Conservation (phyloP, 805 yeast genomes). For the Metschnikowia baotianmanensis region DNA sequence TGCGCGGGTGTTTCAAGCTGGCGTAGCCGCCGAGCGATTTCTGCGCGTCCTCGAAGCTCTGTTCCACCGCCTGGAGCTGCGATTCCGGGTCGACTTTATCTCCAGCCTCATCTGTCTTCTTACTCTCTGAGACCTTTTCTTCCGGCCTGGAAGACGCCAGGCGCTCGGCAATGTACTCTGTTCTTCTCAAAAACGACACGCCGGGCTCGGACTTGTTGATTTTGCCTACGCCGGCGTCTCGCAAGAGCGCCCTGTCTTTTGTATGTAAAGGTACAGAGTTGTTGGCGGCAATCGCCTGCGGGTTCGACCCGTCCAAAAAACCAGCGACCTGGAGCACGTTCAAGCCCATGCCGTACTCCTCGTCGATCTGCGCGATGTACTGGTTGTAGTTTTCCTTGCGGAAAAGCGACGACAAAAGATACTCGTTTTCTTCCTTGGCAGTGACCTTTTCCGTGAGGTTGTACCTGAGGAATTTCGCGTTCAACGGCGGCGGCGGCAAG, state of each 20-base stretch:
- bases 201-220: conserved; percentile 45
- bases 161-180: conserved; percentile 83
- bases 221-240: conserved; percentile 67
- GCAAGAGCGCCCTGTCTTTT: conserved; percentile 69
- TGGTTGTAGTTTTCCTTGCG: conserved; percentile 70
- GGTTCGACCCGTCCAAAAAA: conserved; percentile 60
- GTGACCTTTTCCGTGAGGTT: conserved; percentile 34
- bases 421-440: conserved; percentile 40
- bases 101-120: conserved; percentile 15
- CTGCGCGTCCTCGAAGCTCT: conserved; percentile 66
- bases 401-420: conserved; percentile 67
- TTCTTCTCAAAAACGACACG: conserved; percentile 86
- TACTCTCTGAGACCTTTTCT: conserved; percentile 20
- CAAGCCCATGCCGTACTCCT: conserved; percentile 71
- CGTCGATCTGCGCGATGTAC: conserved; percentile 54
- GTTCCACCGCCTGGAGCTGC: conserved; percentile 70
- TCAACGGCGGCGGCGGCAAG: conserved; percentile 89
- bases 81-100: conserved; percentile 53
- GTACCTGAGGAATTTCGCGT: conserved; percentile 77
- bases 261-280: conserved; percentile 56
- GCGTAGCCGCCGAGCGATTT: conserved; percentile 39
- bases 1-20: conserved; percentile 71
- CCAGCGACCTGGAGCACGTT: conserved; percentile 68
- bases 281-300: conserved; percentile 37
- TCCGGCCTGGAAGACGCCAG: conserved; percentile 31